phyloP scores from a whole-genome alignment of 306 rosid genomes.

The Potentilla sterilis region DNA sequence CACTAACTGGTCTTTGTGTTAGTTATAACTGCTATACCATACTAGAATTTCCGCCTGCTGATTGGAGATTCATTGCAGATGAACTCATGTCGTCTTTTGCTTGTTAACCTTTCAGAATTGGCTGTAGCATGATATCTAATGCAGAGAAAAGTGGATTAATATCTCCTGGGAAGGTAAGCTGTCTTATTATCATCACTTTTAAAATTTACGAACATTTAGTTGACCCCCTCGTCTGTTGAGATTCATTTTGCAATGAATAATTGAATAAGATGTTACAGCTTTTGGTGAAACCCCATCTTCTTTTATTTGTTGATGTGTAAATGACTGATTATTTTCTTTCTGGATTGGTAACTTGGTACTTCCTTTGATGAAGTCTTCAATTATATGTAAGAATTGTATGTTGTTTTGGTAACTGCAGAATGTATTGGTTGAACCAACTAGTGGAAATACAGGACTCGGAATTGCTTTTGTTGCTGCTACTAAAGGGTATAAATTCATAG shows the following conservation, averaged over 20 bases:
- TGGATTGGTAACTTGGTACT: neutral
- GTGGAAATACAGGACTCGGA: constrained; percentile 93
- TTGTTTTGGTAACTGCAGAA: constrained; percentile 49
- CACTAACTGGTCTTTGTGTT: neutral
- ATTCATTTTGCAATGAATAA: constrained; percentile 6
- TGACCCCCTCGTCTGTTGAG: neutral
- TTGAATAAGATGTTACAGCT: constrained; percentile 10
- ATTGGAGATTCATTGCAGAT: constrained; percentile 14
- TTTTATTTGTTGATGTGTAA: neutral
- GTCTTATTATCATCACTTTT: neutral
- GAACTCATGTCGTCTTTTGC: constrained; percentile 15
- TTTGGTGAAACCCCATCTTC: constrained; percentile 18
- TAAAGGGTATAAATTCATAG: constrained; percentile 80
- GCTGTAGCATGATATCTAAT: constrained; percentile 72
- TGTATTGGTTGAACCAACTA: constrained; percentile 91
- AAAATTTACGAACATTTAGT: neutral
- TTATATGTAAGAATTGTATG: neutral
- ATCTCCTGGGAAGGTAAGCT: constrained; percentile 69
- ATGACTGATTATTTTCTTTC: no score
- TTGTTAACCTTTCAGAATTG: constrained; percentile 62
- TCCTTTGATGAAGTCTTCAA: neutral
- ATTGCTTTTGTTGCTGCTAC: constrained; percentile 87
- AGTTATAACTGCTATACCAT: neutral
- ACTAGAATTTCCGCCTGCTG: constrained; percentile 7
- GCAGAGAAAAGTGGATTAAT: constrained; percentile 82